Evolutionary conservation across 2,329 filamentous ascomycete species (phyloP), one percentile per base, ranked within the genome.

Genomic region (Alternaria sp.): DNA sequence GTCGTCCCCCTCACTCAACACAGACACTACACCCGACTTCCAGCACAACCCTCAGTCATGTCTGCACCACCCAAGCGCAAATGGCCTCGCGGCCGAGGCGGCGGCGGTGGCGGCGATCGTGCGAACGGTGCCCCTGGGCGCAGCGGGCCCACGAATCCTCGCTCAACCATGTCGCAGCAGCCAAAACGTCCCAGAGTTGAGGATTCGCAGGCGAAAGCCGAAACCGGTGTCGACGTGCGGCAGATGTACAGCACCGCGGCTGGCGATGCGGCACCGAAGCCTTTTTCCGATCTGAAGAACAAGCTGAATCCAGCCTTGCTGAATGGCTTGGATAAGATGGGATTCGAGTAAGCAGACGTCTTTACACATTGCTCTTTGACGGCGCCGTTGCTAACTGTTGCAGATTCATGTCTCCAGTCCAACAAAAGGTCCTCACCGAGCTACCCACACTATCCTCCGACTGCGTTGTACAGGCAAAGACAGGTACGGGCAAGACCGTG

Each of bases 381-480:
- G 28, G 27, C 18, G 38, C 51, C 2, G 12, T 54, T n/a, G 50
- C 69, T 72, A 56, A 68, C 58, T 5, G 32, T 16, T 20, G 43
- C 57, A 79, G 77, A 49, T 78, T 71, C 65, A 85, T 86, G 84
- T 83, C 83, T 7, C 83, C 85, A 3, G 85, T 87, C 12, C 85
- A 87, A 66, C 80, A 85, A 52, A 83, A 83, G 69, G 84, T 86
- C 6, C 74, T 87, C 57, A 82, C 77, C 3, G 81, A 85, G 61
- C 77, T 87, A 27, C 84, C 84, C 8, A 78, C 72, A 40, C 81
- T 81, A 72, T 79, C 79, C 40, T 81, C 81, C 48, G 85, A 86
- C 68, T 85, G 84, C 63, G 80, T 86, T 34, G 85, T 85, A 32
- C 84, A 86, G 64, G 82, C 82, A 34, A 83, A 83, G 65, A 85